A percentile compares a stretch with the other conserved stretches of the same genome.
Conservation (phyloP, 2,329 filamentous ascomycete species). For the Cordyceps farinosa region DNA sequence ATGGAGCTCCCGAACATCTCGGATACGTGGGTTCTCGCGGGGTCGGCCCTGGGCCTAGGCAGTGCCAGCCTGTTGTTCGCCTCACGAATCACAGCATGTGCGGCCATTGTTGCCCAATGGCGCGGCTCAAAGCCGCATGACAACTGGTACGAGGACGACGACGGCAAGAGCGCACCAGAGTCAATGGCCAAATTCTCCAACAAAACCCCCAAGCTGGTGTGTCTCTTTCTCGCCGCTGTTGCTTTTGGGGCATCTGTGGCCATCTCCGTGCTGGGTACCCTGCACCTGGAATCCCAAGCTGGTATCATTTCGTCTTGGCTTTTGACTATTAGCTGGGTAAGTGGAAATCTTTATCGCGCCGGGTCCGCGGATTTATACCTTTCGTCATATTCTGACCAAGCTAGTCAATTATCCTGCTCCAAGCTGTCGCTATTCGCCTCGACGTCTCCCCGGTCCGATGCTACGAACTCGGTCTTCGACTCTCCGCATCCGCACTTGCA, state of each 20-base stretch:
- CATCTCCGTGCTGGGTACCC: conserved; percentile 51
- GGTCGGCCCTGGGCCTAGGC: not conserved
- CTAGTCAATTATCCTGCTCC: conserved; percentile 49
- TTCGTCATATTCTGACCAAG: not conserved
- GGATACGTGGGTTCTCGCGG: not conserved
- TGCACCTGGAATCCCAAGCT: conserved; percentile 33
- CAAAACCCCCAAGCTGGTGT: conserved; percentile 50
- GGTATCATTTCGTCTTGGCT: conserved; percentile 57
- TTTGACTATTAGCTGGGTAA: conserved; percentile 58
- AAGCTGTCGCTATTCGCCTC: conserved; percentile 47
- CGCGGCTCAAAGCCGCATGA: conserved; percentile 30
- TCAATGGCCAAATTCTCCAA: conserved; percentile 60
- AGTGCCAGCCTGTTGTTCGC: conserved; percentile 31
- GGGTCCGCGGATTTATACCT: no score
- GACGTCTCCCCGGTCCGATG: conserved; percentile 47
- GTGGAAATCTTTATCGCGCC: conserved; percentile 26
- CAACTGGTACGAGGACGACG: conserved; percentile 62
- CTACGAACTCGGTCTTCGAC: conserved; percentile 51
- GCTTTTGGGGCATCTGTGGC: conserved; percentile 56
- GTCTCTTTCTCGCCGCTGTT: conserved; percentile 49
- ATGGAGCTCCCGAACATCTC: not conserved
- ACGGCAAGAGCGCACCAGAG: conserved; percentile 65
- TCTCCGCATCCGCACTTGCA: conserved; percentile 45
- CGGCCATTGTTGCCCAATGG: not conserved
- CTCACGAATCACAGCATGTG: conserved; percentile 28